Evolutionary conservation across 257 asterid genomes (phyloP).

Genomic region (Paulownia fortunei): DNA sequence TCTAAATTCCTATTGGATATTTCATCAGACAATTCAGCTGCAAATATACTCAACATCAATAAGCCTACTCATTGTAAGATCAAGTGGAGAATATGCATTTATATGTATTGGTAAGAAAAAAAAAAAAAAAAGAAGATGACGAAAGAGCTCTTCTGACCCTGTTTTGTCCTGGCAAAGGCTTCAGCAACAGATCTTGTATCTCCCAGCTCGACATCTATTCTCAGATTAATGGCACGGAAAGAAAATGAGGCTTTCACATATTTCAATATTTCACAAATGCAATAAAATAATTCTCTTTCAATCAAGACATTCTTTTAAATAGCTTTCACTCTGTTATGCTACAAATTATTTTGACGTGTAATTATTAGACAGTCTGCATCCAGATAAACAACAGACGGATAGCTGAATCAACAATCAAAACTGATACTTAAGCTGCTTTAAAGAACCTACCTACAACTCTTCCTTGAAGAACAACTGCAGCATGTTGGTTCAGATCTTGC

Average conservation of each 20-base stretch:
- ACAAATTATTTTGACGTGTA: not conserved
- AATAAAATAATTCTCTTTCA: not conserved
- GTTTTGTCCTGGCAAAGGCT: slow-evolving; percentile 80
- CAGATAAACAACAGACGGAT: slow-evolving; percentile 22
- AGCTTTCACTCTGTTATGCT: not conserved
- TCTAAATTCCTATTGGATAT: slow-evolving; percentile 56
- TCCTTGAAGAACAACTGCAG: slow-evolving; percentile 98
- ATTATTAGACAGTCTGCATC: slow-evolving; percentile 5
- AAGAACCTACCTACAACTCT: slow-evolving; percentile 76
- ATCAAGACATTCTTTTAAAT: not conserved
- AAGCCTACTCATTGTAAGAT: slow-evolving; percentile 26
- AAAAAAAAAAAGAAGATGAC: no score
- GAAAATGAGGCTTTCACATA: slow-evolving; percentile 19
- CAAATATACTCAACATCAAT: slow-evolving; percentile 33
- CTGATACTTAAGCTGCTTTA: not conserved
- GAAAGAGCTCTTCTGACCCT: slow-evolving; percentile 56
- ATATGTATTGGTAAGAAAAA: slow-evolving; percentile 17
- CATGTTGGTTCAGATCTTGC: slow-evolving; percentile 92
- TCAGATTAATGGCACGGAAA: slow-evolving; percentile 40
- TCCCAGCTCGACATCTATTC: slow-evolving; percentile 73
- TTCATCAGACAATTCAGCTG: slow-evolving; percentile 77
- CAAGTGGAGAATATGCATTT: slow-evolving; percentile 22
- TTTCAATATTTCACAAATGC: slow-evolving; percentile 10
- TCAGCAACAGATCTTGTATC: slow-evolving; percentile 94
- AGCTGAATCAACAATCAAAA: slow-evolving; percentile 18